A percentile compares a stretch with the other conserved stretches of the same genome.
phyloP scores from a whole-genome alignment of 2,329 filamentous ascomycete genomes.

The Botrytis hyacinthi region DNA sequence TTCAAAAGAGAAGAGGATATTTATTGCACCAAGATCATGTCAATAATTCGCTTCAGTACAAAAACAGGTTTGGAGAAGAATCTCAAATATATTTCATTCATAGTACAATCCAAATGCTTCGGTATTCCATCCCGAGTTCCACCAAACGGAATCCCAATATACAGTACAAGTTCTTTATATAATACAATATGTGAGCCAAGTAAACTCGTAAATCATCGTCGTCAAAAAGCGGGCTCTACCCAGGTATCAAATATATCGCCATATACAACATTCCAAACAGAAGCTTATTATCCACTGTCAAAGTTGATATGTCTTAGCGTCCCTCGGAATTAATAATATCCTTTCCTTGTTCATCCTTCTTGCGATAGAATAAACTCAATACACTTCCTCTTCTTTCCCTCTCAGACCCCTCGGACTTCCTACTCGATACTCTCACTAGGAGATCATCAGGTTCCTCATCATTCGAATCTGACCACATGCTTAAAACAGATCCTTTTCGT shows the following conservation, averaged over 20 bases:
- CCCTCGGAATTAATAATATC: constrained; percentile 17
- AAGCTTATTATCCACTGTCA: not conserved
- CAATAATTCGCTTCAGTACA: not conserved
- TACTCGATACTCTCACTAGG: constrained; percentile 7
- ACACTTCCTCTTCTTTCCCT: constrained; percentile 7
- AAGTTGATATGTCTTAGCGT: not conserved
- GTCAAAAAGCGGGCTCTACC: not conserved
- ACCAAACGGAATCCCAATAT: not conserved
- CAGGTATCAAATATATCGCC: constrained; percentile 1
- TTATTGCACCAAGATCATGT: not conserved
- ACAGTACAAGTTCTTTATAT: not conserved
- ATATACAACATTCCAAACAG: not conserved
- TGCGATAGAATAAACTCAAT: constrained; percentile 1
- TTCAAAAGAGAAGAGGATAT: no score
- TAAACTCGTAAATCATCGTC: not conserved
- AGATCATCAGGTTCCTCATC: constrained; percentile 10
- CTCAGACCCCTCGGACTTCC: not conserved
- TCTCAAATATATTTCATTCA: not conserved
- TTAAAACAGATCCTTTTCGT: constrained; percentile 13
- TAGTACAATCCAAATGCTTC: not conserved
- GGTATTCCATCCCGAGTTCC: not conserved
- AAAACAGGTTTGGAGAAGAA: not conserved
- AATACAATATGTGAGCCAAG: not conserved
- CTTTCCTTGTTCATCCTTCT: constrained; percentile 18
- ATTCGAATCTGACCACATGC: constrained; percentile 10